Conservation (phyloP, 352 stramenopile genomes). For the Phytophthora syringae region DNA sequence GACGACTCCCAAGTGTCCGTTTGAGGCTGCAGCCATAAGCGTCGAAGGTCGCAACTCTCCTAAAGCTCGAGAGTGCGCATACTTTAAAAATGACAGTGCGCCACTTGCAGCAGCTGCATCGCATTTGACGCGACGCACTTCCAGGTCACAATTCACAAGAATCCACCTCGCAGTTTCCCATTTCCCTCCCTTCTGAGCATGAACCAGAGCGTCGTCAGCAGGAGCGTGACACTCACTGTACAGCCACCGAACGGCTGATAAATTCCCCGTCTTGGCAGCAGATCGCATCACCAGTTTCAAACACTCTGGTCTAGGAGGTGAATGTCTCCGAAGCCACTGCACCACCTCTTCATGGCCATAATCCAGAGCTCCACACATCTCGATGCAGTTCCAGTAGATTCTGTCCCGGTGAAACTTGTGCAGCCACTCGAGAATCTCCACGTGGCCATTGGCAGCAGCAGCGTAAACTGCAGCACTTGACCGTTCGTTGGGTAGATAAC, state of each 20-base stretch:
- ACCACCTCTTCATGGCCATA: constrained; percentile 51
- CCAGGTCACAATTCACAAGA: constrained; percentile 26
- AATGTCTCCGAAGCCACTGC: constrained; percentile 51
- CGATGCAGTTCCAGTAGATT: constrained; percentile 32
- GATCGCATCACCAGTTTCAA: constrained; percentile 29
- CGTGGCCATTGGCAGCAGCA: constrained; percentile 25
- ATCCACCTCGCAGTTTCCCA: constrained; percentile 30
- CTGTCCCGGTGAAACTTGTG: constrained; percentile 13
- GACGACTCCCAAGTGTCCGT: constrained; percentile 31
- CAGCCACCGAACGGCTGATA: constrained; percentile 23
- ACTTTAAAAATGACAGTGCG: constrained; percentile 31
- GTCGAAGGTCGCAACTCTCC: constrained; percentile 2
- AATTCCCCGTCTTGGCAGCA: constrained; percentile 24
- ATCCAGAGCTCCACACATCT: constrained; percentile 36
- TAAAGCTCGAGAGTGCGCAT: constrained; percentile 15
- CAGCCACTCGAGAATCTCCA: constrained; percentile 31
- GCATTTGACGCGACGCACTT: constrained; percentile 14
- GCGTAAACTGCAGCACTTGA: constrained; percentile 29
- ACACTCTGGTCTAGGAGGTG: constrained; percentile 22
- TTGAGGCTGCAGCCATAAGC: constrained; percentile 24
- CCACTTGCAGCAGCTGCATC: constrained; percentile 17
- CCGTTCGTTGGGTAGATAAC: constrained; percentile 10
- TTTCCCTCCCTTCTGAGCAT: constrained; percentile 19
- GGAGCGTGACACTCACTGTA: constrained; percentile 16
- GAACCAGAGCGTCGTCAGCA: constrained; percentile 15